Conservation (phyloP, 345 rosid species). For the Psidium guajava region DNA sequence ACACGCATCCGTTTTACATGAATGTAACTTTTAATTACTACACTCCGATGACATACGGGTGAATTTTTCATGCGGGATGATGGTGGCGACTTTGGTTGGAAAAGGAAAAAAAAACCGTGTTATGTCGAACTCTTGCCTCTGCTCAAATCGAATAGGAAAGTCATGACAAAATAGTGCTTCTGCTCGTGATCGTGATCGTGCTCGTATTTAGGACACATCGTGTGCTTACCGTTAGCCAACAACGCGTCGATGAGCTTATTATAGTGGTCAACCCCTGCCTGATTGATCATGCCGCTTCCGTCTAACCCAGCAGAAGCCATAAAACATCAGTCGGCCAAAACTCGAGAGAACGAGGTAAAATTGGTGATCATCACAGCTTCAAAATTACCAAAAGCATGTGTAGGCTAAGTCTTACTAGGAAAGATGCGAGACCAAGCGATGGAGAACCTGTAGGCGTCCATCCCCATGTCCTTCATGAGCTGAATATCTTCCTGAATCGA, state of each 20-base stretch:
- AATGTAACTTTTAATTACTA: not conserved
- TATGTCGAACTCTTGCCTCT: not conserved
- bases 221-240: conserved; percentile 37
- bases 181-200: not conserved
- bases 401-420: conserved; percentile 36
- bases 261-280: conserved; percentile 87
- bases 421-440: conserved; percentile 91
- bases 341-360: not conserved
- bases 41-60: not conserved
- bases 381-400: not conserved
- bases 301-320: conserved; percentile 13
- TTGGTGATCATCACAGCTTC: not conserved
- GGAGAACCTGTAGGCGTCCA: conserved; percentile 89
- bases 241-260: conserved; percentile 73
- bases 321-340: not conserved
- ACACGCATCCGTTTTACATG: not conserved
- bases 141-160: not conserved
- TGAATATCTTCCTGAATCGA: conserved; percentile 54
- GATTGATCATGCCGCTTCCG: conserved; percentile 73
- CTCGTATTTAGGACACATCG: not conserved
- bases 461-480: conserved; percentile 89
- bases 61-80: not conserved
- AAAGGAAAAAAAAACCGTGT: too few relatives aligned
- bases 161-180: not conserved
- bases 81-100: not conserved